phyloP scores from a whole-genome alignment of 1,284 basidiomycete species.

The Ustilago nuda region DNA sequence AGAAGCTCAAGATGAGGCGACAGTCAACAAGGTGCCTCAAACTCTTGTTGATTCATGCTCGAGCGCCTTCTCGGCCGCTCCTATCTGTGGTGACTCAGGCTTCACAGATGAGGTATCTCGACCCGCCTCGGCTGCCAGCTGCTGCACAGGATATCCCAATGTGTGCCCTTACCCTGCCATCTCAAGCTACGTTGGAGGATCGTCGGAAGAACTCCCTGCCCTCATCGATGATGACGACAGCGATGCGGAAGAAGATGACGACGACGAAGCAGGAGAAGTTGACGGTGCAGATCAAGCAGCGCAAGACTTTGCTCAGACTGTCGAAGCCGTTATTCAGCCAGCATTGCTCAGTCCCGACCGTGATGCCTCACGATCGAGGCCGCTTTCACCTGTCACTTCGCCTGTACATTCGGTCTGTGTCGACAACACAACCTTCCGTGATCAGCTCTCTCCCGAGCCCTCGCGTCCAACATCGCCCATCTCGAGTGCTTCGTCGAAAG shows the following conservation, averaged over 20 bases:
- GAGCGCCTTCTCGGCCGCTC: slow-evolving; percentile 9
- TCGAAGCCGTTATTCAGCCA: neutral
- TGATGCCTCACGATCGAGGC: slow-evolving; percentile 12
- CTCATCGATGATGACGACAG: slow-evolving; percentile 50
- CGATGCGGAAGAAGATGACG: slow-evolving; percentile 47
- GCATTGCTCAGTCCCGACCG: slow-evolving; percentile 10
- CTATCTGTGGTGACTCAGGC: slow-evolving; percentile 23
- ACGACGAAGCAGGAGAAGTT: slow-evolving; percentile 33
- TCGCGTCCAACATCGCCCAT: slow-evolving; percentile 46
- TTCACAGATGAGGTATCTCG: slow-evolving; percentile 36
- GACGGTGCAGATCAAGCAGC: slow-evolving; percentile 2
- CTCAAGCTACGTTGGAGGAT: slow-evolving; percentile 15
- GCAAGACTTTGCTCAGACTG: slow-evolving; percentile 1
- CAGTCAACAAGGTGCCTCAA: neutral
- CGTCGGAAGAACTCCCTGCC: slow-evolving; percentile 49
- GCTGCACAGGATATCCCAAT: slow-evolving; percentile 45
- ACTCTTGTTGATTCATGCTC: slow-evolving; percentile 20
- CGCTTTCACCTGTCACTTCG: slow-evolving; percentile 31
- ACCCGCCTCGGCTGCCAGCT: slow-evolving; percentile 29
- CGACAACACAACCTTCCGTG: slow-evolving; percentile 20
- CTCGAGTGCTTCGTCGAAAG: slow-evolving; percentile 43
- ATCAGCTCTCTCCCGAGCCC: slow-evolving; percentile 33
- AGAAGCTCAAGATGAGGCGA: neutral
- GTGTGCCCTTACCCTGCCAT: slow-evolving; percentile 45
- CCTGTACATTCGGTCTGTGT: slow-evolving; percentile 28